These are phyloP conservation scores for Halenospora varia DNA, from an alignment of 495 filamentous ascomycete species.

Conservation along the genomic window DNA sequence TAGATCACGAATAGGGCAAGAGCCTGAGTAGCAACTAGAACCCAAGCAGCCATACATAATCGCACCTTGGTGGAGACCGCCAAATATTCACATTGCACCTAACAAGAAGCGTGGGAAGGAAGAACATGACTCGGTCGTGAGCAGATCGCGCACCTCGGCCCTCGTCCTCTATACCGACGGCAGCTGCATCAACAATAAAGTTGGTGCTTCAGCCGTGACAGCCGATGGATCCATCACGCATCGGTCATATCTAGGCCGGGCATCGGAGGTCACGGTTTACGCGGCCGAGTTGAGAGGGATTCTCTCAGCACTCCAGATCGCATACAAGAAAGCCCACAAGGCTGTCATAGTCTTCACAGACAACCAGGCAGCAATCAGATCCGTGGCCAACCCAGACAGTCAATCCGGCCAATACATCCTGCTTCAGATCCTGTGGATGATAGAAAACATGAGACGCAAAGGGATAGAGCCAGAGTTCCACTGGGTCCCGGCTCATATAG, in stretches of 20 bases:
- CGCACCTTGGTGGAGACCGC: too few species aligned
- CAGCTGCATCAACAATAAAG: constrained; percentile 20
- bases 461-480: constrained; percentile 20
- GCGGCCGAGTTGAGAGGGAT: constrained; percentile 21
- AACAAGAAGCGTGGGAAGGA: too few species aligned
- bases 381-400: constrained; percentile 12
- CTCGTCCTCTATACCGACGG: constrained; percentile 26
- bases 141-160: too few species aligned
- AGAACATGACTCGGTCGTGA: too few species aligned
- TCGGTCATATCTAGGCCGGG: constrained; percentile 19
- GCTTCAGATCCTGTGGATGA: constrained; percentile 8
- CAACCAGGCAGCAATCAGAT: constrained; percentile 19
- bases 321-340: constrained; percentile 11
- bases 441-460: constrained; percentile 18
- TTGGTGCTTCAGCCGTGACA: constrained; percentile 15
- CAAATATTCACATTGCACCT: too few species aligned
- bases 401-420: constrained; percentile 19
- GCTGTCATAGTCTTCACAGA: constrained; percentile 13
- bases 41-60: too few species aligned
- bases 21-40: too few species aligned
- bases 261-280: constrained; percentile 22
- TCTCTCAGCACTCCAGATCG: constrained; percentile 18
- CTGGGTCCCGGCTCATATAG: constrained; percentile 28
- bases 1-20: too few species aligned
- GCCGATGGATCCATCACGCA: constrained; percentile 6